These are phyloP conservation scores for Pluteus cervinus DNA, from an alignment of 768 basidiomycete species.

Conservation along the genomic window DNA sequence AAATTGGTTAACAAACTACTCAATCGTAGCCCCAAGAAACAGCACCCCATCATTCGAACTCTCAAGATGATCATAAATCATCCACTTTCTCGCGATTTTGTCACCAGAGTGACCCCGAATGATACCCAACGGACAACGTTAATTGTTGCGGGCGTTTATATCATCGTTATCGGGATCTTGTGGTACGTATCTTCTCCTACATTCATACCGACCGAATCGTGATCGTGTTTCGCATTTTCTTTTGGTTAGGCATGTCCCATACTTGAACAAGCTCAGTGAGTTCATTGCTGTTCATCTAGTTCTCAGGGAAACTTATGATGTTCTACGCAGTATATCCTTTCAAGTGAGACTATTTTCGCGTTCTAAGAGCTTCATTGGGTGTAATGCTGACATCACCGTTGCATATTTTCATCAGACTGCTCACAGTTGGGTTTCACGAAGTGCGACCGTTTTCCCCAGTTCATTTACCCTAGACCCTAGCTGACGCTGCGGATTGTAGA, in stretches of 20 bases:
- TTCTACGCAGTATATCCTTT: conserved; percentile 72
- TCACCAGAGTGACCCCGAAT: conserved; percentile 52
- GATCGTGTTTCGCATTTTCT: too few relatives aligned
- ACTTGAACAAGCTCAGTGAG: conserved; percentile 69
- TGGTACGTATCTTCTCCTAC: conserved; percentile 43
- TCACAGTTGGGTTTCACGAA: conserved; percentile 89
- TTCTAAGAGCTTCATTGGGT: too few relatives aligned
- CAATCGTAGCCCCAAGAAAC: too few relatives aligned
- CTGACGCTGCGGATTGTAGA: conserved; percentile 33
- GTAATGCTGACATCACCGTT: too few relatives aligned
- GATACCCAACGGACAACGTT: conserved; percentile 69
- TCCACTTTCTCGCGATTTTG: conserved; percentile 27
- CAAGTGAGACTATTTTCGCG: conserved; percentile 58
- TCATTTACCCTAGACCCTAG: background rate
- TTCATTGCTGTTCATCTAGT: conserved; percentile 11
- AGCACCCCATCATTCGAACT: background rate
- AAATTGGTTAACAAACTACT: too few relatives aligned
- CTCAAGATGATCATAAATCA: background rate
- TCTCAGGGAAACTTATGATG: conserved; percentile 8
- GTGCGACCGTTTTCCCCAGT: conserved; percentile 26
- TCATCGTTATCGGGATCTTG: conserved; percentile 70
- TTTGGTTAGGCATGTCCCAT: conserved; percentile 81
- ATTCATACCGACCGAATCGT: too few relatives aligned
- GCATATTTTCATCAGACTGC: conserved; percentile 44
- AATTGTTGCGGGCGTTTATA: conserved; percentile 74